Evolutionary conservation across 2,329 filamentous ascomycete species (phyloP), one percentile per base, ranked within the genome.

Genomic region (Myotisia sp.): DNA sequence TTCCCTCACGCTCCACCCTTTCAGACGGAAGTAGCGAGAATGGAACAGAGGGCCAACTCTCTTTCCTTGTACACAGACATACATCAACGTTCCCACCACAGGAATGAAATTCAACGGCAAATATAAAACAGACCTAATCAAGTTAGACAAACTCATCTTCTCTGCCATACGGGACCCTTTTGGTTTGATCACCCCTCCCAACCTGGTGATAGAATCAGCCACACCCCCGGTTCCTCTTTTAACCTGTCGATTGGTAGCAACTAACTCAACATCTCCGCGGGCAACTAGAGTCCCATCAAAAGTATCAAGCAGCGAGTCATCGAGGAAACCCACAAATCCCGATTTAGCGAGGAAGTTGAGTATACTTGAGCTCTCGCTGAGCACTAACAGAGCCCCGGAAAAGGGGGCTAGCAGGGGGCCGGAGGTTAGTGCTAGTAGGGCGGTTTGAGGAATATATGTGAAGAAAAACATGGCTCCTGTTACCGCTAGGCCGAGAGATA

Each of bases 101-200:
- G 87, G 87, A 34, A 95, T 85, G 52, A 93, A 85, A 62, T 94
- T 95, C 40, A 95, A 67, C 7, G 87, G 86, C 26, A 93, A 65
- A 53, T 92, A 90, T 60, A 94, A 71, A 42, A 92, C 52, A 48
- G 87, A 87, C 26, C 82, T 68, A 24, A 93, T 61, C 28, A 93
- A 57, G 5, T 77, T 74, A 47, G 58, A 57, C 1, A 67, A 63
- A 0, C 63, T 62, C 37, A 68, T 68, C 39, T 65, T 62, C 17
- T 56, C 58, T 38, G 26, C 20, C 28, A 26, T 14, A 19, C 9
- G 29, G 75, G 69, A 0, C 69, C 71, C 22, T 6, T 24, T 24
- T 44, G 63, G 68, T 44, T 62, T 64, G 22, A 70, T 51, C 31
- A 74, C 47, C 47, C 70, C 72, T 18, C 74, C 74, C 18, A 77